Conservation (phyloP, 208 protist genomes). For the Angomonas desouzai region DNA sequence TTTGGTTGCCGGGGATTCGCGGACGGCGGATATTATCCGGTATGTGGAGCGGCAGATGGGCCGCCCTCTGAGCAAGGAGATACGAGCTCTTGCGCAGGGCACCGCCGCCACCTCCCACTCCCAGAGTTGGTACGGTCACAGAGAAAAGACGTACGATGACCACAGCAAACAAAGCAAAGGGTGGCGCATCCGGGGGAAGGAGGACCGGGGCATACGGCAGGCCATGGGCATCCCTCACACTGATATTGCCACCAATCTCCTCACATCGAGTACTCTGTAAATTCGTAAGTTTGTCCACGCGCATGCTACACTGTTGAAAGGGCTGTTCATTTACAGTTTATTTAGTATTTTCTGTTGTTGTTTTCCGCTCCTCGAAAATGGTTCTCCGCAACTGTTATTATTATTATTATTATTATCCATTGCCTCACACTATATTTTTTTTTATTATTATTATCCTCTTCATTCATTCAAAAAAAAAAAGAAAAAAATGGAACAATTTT, state of each 20-base stretch:
- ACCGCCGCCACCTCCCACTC: constrained; percentile 5
- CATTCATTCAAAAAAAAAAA: constrained; percentile 8
- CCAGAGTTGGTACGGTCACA: neutral
- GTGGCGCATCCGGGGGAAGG: constrained; percentile 36
- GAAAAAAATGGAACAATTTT: constrained; percentile 2
- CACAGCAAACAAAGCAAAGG: constrained; percentile 20
- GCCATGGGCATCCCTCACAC: constrained; percentile 8
- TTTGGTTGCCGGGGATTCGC: constrained; percentile 65
- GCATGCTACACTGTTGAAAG: no score
- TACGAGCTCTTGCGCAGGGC: constrained; percentile 24
- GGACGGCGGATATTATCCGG: constrained; percentile 43
- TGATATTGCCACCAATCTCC: neutral
- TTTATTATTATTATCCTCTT: constrained; percentile 8
- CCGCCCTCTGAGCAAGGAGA: constrained; percentile 27
- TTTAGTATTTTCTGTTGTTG: no score
- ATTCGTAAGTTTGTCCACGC: no score
- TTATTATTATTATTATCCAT: no score
- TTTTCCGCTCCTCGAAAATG: no score
- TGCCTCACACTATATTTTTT: constrained; percentile 10
- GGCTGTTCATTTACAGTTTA: no score
- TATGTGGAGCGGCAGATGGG: constrained; percentile 52
- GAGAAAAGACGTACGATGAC: neutral
- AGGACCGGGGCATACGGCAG: constrained; percentile 23
- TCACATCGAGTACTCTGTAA: neutral
- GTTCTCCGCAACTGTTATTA: no score